Base-by-base conservation (phyloP, 208 protist genomes). In the Trypanosoma rangeli region DNA sequence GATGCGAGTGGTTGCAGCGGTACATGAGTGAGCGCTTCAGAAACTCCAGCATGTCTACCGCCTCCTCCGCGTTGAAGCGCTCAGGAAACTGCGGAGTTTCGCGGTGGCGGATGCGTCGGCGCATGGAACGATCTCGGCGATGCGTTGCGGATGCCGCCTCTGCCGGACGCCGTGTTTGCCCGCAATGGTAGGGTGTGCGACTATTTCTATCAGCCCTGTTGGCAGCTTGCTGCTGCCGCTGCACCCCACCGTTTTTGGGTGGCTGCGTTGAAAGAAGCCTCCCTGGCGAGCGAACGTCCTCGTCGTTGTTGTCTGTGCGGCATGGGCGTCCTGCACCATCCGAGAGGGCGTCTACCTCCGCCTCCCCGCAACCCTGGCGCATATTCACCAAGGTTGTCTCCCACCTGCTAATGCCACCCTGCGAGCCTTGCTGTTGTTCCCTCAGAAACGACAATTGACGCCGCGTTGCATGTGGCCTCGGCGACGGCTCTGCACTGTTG, bases 1-100 rank as follows among this genome's bases (percentile, higher is more conserved):
- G 59, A 22, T 64, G 57, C 20, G 58, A 58, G 33, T 61, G 8
- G 24, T 61, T 69, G 64, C 64, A 62, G 44, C 64, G 37, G 42
- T 61, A 42, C 64, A 61, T 61, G 39, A 69, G 20, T 20, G 64
- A 69, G 26, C 42, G 64, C 42, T 69, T 69, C 13, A 69, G 42
- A 29, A 18, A 42, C 39, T 69, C 64, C 29, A 69, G 13, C n/a
- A 60, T 10, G 18, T 69, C 53, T 20, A 69, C 10, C 18, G 54
- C 24, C 10, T 69, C 39, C 37, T 69, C 53, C 13, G 54, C 24
- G 18, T 69, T 24, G 15, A 42, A 13, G 22, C 10, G 39, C 26
- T 54, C 54, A 18, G 8, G 26, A 24, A 54, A 22, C n/a, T 22
- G 53, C 2, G 53, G 53, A 35, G 2, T 8, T n/a, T 24, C 31